phyloP scores from a whole-genome alignment of 352 stramenopile genomes.

The Globisporangium apiculatum region DNA sequence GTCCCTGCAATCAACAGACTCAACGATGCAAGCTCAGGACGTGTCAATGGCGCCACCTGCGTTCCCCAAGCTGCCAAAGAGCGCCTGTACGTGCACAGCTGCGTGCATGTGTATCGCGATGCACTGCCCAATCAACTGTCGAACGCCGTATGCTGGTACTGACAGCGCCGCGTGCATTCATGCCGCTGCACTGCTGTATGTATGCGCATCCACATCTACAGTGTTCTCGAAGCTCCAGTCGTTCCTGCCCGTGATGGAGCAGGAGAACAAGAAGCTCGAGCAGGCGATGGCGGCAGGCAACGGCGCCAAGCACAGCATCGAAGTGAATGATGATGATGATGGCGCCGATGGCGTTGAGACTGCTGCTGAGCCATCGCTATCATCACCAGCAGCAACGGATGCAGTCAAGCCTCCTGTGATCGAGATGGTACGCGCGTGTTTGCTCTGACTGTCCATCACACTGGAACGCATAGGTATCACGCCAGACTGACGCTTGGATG shows the following conservation, averaged over 20 bases:
- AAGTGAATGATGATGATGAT: slow-evolving; percentile 26
- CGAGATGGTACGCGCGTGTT: slow-evolving; percentile 54
- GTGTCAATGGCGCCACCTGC: slow-evolving; percentile 14
- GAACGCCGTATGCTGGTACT: too few species aligned
- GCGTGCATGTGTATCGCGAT: background rate
- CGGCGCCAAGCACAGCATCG: slow-evolving; percentile 68
- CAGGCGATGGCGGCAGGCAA: slow-evolving; percentile 47
- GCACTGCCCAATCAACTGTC: too few species aligned
- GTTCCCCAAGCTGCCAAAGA: slow-evolving; percentile 54
- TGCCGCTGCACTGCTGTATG: background rate
- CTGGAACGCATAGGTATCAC: background rate
- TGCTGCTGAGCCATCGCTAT: slow-evolving; percentile 1
- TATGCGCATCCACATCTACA: slow-evolving; percentile 7
- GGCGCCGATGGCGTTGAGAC: background rate
- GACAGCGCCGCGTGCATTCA: too few species aligned
- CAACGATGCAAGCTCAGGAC: slow-evolving; percentile 6
- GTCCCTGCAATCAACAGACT: background rate
- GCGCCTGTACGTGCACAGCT: slow-evolving; percentile 31
- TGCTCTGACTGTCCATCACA: background rate
- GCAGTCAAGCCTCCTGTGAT: slow-evolving; percentile 42
- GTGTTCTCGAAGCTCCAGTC: slow-evolving; percentile 70
- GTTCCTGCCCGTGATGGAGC: slow-evolving; percentile 66
- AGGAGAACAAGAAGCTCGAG: slow-evolving; percentile 72
- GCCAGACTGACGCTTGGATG: too few species aligned
- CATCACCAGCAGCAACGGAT: background rate